A percentile compares a stretch with the other conserved stretches of the same genome.
phyloP scores from a whole-genome alignment of 352 stramenopile species.

The Phytopythium litorale region DNA sequence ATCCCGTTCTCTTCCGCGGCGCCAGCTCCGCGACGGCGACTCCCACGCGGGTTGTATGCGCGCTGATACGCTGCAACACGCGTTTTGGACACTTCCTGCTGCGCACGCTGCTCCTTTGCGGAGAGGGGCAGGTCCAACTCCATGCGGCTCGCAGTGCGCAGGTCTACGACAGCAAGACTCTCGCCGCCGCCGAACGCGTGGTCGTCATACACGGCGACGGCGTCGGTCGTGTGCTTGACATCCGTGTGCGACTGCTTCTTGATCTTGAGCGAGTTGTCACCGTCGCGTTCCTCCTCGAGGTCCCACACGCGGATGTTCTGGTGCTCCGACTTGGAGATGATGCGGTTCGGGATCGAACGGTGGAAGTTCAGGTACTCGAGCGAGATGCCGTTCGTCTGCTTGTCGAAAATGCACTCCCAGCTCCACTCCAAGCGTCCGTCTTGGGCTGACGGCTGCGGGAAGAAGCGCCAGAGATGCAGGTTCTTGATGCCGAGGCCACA shows the following conservation, averaged over 20 bases:
- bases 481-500: slow-evolving; percentile 88
- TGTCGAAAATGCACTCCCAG: slow-evolving; percentile 86
- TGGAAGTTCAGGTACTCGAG: slow-evolving; percentile 80
- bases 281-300: slow-evolving; percentile 53
- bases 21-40: slow-evolving; percentile 32
- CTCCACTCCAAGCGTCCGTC: slow-evolving; percentile 31
- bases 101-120: slow-evolving; percentile 48
- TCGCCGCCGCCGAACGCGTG: slow-evolving; percentile 74
- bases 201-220: slow-evolving; percentile 59
- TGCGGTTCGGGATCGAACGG: slow-evolving; percentile 38
- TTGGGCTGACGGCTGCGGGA: slow-evolving; percentile 24
- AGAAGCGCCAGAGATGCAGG: slow-evolving; percentile 84
- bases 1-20: slow-evolving; percentile 37
- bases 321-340: slow-evolving; percentile 85
- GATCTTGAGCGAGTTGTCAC: slow-evolving; percentile 27
- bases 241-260: slow-evolving; percentile 70
- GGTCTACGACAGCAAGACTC: slow-evolving; percentile 58
- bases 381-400: slow-evolving; percentile 83
- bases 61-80: slow-evolving; percentile 31
- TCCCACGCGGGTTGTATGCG: slow-evolving; percentile 37
- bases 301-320: slow-evolving; percentile 85
- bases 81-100: slow-evolving; percentile 27
- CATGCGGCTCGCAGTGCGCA: slow-evolving; percentile 49
- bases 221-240: slow-evolving; percentile 72
- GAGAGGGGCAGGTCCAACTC: slow-evolving; percentile 73